phyloP scores from a whole-genome alignment of 441 rosid species.

The Eruca vesicaria region DNA sequence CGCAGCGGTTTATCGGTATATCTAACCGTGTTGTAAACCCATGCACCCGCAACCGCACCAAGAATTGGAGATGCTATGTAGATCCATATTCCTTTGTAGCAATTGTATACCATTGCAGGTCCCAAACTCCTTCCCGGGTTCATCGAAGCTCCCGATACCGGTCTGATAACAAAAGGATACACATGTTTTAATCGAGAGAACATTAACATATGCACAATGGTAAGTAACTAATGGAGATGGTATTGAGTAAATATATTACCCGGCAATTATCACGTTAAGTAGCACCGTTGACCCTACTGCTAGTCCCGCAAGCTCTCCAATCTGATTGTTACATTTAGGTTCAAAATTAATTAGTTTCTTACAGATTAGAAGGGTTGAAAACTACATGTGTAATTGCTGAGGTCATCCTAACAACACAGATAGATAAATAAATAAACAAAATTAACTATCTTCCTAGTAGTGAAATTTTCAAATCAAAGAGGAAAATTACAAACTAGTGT shows the following conservation, averaged over 20 bases:
- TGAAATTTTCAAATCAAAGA: neutral
- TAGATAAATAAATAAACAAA: neutral
- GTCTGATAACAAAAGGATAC: constrained; percentile 38
- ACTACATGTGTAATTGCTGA: neutral
- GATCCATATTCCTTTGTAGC: constrained; percentile 68
- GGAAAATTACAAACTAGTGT: neutral
- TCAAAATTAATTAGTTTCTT: constrained; percentile 3
- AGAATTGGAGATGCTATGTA: constrained; percentile 55
- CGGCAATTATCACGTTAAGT: constrained; percentile 82
- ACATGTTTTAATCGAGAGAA: neutral
- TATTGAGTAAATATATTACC: constrained; percentile 40
- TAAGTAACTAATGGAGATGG: neutral
- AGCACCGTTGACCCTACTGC: constrained; percentile 89
- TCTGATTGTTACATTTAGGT: constrained; percentile 22
- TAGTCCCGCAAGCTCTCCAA: constrained; percentile 92
- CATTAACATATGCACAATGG: neutral
- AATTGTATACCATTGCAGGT: constrained; percentile 60
- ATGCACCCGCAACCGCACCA: constrained; percentile 80
- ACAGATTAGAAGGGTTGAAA: neutral
- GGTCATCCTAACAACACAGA: neutral
- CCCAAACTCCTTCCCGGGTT: constrained; percentile 92
- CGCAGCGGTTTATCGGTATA: constrained; percentile 80
- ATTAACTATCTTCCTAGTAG: neutral
- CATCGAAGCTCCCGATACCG: constrained; percentile 90
- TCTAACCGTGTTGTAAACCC: constrained; percentile 71